A percentile compares a stretch with the other conserved stretches of the same genome.
Evolutionary conservation across 2,329 filamentous ascomycete genomes (phyloP).

Genomic region (Fusarium oxysporum): DNA sequence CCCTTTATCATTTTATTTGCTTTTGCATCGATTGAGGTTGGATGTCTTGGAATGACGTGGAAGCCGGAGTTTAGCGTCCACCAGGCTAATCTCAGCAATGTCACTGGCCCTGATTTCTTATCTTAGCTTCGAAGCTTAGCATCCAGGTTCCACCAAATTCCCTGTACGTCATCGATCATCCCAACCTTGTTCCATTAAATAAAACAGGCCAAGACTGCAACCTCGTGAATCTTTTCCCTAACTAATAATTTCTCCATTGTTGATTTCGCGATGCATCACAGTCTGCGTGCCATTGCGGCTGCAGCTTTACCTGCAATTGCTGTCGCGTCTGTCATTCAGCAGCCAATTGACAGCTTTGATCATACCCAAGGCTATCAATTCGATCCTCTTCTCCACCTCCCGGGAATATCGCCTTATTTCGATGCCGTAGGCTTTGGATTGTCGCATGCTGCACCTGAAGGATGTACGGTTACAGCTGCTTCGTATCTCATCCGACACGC

Average conservation of each 20-base stretch:
- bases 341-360: conserved; percentile 30
- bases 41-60: not conserved
- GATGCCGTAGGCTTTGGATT: conserved; percentile 42
- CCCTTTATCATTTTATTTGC: not conserved
- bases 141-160: not conserved
- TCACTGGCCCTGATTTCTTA: not conserved
- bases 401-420: conserved; percentile 43
- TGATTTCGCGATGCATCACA: conserved; percentile 7
- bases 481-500: conserved; percentile 42
- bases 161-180: conserved; percentile 13
- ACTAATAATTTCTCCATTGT: not conserved
- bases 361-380: conserved; percentile 41
- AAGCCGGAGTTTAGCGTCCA: not conserved
- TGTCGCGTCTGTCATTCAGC: conserved; percentile 25
- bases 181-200: not conserved
- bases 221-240: not conserved
- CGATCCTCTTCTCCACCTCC: conserved; percentile 40
- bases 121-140: not conserved
- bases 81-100: not conserved
- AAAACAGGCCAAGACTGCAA: not conserved
- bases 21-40: not conserved
- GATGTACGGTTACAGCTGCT: conserved; percentile 36
- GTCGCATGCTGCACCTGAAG: conserved; percentile 35
- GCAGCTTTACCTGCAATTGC: not conserved
- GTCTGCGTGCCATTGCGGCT: conserved; percentile 6